Evolutionary conservation across 306 rosid species (phyloP).

Genomic region (Ormosia emarginata): DNA sequence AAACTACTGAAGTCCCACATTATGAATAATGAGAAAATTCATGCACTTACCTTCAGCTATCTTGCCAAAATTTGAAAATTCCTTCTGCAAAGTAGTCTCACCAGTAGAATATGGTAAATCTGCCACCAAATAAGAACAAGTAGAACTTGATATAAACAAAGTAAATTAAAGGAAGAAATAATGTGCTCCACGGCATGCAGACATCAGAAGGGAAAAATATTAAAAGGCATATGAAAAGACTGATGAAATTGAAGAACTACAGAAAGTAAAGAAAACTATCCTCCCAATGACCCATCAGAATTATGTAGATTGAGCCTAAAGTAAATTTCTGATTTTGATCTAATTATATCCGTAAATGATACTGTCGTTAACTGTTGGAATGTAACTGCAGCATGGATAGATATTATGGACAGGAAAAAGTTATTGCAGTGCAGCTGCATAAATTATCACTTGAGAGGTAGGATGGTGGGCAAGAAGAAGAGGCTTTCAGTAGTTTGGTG

Average conservation of each 20-base stretch:
- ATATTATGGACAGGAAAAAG: not conserved
- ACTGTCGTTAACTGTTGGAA: not conserved
- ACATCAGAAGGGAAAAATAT: not conserved
- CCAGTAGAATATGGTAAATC: slow-evolving; percentile 77
- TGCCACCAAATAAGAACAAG: slow-evolving; percentile 33
- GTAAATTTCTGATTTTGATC: not conserved
- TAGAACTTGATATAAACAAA: slow-evolving; percentile 7
- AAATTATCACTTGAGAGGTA: not conserved
- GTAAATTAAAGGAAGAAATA: not conserved
- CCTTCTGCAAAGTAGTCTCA: slow-evolving; percentile 57
- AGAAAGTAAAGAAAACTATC: not conserved
- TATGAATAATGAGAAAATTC: not conserved
- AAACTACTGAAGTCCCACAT: not conserved
- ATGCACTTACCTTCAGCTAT: slow-evolving; percentile 71
- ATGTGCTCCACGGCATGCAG: not conserved
- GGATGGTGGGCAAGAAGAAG: not conserved
- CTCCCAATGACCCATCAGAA: not conserved
- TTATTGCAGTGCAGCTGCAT: not conserved
- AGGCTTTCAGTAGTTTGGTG: not conserved
- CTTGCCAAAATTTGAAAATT: slow-evolving; percentile 76
- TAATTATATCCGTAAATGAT: not conserved
- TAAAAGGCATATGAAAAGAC: not conserved
- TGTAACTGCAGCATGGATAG: not conserved
- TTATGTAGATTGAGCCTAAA: not conserved
- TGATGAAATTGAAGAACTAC: not conserved